Conservation (phyloP, 805 yeast genomes). For the Zygoascus tannicola region DNA sequence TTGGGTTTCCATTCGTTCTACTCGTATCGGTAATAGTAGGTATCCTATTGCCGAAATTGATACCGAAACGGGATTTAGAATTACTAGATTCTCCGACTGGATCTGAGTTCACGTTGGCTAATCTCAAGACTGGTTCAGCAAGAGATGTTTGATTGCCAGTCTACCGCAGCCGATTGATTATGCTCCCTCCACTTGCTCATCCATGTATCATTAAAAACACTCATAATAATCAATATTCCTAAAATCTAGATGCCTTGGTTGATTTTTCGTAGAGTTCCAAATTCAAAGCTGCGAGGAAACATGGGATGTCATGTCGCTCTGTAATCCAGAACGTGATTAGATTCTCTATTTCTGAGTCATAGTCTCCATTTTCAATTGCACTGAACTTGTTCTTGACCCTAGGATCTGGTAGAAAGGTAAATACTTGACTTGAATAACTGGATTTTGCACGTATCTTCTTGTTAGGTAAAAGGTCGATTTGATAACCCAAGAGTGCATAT, state of each 20-base stretch:
- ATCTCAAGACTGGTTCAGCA: no score
- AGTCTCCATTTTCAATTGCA: slow-evolving; percentile 25
- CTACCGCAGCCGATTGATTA: no score
- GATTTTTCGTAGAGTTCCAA: slow-evolving; percentile 50
- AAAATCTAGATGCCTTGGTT: slow-evolving; percentile 14
- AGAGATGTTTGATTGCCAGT: no score
- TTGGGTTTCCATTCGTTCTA: slow-evolving; percentile 86
- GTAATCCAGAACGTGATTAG: slow-evolving; percentile 58
- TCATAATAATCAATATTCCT: not conserved
- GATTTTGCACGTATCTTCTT: slow-evolving; percentile 47
- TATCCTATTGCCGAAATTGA: slow-evolving; percentile 50
- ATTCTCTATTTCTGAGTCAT: slow-evolving; percentile 35
- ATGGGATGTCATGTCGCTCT: slow-evolving; percentile 61
- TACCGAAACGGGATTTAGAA: slow-evolving; percentile 51
- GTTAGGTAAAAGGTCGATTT: slow-evolving; percentile 55
- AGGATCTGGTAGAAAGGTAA: slow-evolving; percentile 45
- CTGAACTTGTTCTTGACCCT: slow-evolving; percentile 44
- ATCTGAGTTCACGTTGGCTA: slow-evolving; percentile 29
- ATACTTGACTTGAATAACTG: slow-evolving; percentile 37
- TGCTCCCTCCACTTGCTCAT: no score
- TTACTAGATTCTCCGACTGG: slow-evolving; percentile 54
- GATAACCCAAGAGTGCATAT: slow-evolving; percentile 60
- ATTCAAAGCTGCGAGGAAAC: slow-evolving; percentile 67
- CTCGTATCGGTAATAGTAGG: slow-evolving; percentile 56
- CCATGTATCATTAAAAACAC: no score